Evolutionary conservation across 306 rosid genomes (phyloP), one percentile per base, ranked within the genome.

Genomic region (Elaeagnus macrophylla): DNA sequence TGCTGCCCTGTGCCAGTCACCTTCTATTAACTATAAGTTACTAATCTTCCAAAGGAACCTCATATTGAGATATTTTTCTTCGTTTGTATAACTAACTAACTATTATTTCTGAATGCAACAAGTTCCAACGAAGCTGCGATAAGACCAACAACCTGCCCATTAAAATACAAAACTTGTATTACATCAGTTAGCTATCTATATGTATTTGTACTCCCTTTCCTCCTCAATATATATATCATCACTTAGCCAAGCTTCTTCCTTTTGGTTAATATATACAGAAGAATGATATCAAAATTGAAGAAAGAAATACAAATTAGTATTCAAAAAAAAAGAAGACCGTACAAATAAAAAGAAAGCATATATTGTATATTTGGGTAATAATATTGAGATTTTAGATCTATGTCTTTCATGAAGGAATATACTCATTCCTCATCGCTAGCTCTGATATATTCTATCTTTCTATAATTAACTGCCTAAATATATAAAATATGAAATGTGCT

Each of bases 91-190:
- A n/a, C n/a, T n/a, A n/a, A n/a, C n/a, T n/a, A n/a, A n/a, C n/a
- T n/a, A n/a, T n/a, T n/a, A n/a, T n/a, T n/a, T n/a, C n/a, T n/a
- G n/a, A n/a, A n/a, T n/a, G n/a, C n/a, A n/a, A n/a, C n/a, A n/a
- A n/a, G n/a, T n/a, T n/a, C 69, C 60, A 69, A 59, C 63, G 62
- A 73, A 70, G 74, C 71, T 61, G 76, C 60, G 76, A 77, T 76
- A 62, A 69, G 69, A 77, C 51, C 74, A 67, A 67, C 72, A 73
- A 66, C 76, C 76, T 69, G 70, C 72, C 70, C 67, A 36, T 48
- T 42, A 55, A 39, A 51, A 51, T 58, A 60, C 70, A 65, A 66
- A 39, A 67, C 63, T 48, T 61, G 70, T 17, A 67, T 52, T 49
- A 50, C 53, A 61, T 68, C 64, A 64, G 71, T 52, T 48, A 25